These are phyloP conservation scores for Sporormia fimetaria DNA, from an alignment of 495 filamentous ascomycete species.

Conservation along the genomic window DNA sequence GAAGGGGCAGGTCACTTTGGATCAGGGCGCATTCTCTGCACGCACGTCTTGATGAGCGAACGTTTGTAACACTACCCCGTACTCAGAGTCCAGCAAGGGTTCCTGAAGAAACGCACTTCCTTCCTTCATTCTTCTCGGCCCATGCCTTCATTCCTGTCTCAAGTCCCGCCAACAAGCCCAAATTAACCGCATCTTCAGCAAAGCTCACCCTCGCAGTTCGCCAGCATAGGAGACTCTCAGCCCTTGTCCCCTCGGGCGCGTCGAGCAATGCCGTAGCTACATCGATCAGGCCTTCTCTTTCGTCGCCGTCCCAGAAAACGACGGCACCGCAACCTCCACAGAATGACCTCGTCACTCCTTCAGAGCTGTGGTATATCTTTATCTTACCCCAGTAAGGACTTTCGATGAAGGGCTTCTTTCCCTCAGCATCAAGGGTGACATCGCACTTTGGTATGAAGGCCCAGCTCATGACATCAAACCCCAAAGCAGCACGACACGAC, in stretches of 20 bases:
- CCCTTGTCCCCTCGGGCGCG: conserved; percentile 41
- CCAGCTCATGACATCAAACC: conserved; percentile 60
- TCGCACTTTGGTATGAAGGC: conserved; percentile 53
- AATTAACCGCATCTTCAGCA: conserved; percentile 44
- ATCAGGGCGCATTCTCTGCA: too few species aligned
- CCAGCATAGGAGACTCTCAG: conserved; percentile 53
- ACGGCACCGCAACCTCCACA: conserved; percentile 54
- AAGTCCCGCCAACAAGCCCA: conserved; percentile 34
- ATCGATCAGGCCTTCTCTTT: conserved; percentile 49
- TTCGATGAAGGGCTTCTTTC: conserved; percentile 11
- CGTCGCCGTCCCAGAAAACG: conserved; percentile 52
- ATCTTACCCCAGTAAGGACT: conserved; percentile 40
- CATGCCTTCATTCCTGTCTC: conserved; percentile 30
- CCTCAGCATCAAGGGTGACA: conserved; percentile 36
- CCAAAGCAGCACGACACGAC: conserved; percentile 50
- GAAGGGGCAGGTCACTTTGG: too few species aligned
- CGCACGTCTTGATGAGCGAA: too few species aligned
- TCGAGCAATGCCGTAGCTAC: conserved; percentile 50
- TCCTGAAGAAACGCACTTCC: conserved; percentile 44
- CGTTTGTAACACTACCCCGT: too few species aligned
- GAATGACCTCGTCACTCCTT: conserved; percentile 49
- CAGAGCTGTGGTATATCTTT: conserved; percentile 43
- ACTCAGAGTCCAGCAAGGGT: too few species aligned
- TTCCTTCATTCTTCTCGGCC: conserved; percentile 43
- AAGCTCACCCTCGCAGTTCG: conserved; percentile 49